Base-by-base conservation (phyloP, 2,329 filamentous ascomycete genomes). In the Phialophora tarda region DNA sequence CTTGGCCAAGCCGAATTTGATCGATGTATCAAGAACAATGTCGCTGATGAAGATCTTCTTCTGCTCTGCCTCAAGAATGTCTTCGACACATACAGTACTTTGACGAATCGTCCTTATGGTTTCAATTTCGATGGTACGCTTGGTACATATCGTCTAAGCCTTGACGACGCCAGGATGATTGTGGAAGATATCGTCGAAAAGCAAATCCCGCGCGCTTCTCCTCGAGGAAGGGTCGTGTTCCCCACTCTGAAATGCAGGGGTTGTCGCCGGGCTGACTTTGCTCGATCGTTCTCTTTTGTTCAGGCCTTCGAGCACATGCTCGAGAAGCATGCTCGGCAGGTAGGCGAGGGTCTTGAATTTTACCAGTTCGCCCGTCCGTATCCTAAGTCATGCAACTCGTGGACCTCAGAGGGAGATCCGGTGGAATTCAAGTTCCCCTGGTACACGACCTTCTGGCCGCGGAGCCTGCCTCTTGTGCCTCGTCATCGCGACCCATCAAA, bases 81-180 rank as follows among this genome's bases (percentile, higher is more conserved):
- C 10, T 72, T 72, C 32, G 63, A 68, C 32, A 50, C 54, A 11
- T 76, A 74, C 58, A 62, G 67, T 12, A 51, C 53, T 14, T 26
- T 68, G 17, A 47, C 58, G 2, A 28, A 54, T 5, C 63, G 47
- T 24, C 69, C 70, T n/a, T 30, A 11, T 1, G 70, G 70, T 8
- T 59, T 71, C 34, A 72, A 72, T 51, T 67, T 60, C 58, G 63
- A 72, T 47, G 65, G 69, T 17, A 59, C 63, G 44, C 57, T 62
- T 47, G 70, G 71, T 12, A 62, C 64, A 28, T 76, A 77, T 60
- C 56, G 68, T n/a, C 72, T 77, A 8, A 71, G 72, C 21, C 69
- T 78, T 30, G 74, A 75, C 48, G 75, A 77, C 61, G 76, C 75
- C 10, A 71, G 71, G 32, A 72, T 73, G 72, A 70, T 76, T 44